phyloP scores from a whole-genome alignment of 305 asterid species.

The Fraxinus xanthoxyloides region DNA sequence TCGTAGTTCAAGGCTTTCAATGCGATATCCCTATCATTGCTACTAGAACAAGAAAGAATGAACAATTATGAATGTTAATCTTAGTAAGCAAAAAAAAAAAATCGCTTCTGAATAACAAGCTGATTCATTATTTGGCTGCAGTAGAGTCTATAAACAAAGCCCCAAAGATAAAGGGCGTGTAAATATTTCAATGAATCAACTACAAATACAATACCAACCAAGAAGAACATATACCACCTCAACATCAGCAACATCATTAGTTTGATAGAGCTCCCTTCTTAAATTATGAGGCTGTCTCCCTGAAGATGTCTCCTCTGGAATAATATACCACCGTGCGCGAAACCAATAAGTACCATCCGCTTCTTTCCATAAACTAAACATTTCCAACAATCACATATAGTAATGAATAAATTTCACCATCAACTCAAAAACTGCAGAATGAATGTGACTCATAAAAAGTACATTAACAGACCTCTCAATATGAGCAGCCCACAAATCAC shows the following conservation, averaged over 20 bases:
- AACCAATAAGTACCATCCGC: constrained; percentile 83
- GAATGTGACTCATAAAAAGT: not conserved
- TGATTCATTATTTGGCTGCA: not conserved
- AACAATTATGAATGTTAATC: not conserved
- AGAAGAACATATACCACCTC: constrained; percentile 48
- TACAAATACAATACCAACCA: not conserved
- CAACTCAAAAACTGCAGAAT: not conserved
- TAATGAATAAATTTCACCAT: not conserved
- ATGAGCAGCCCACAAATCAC: constrained; percentile 88
- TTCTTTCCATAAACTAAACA: constrained; percentile 84
- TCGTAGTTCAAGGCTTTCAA: not conserved
- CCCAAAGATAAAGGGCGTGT: not conserved
- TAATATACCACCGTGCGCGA: constrained; percentile 74
- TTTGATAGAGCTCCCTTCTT: constrained; percentile 83
- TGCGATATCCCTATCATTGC: not conserved
- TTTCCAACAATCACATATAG: constrained; percentile 16
- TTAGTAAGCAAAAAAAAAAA: not conserved
- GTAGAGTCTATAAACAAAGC: not conserved
- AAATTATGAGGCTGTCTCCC: constrained; percentile 95
- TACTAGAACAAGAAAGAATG: not conserved
- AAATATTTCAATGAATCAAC: constrained; percentile 12
- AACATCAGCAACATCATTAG: constrained; percentile 74
- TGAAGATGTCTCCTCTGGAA: constrained; percentile 85
- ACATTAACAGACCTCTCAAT: constrained; percentile 60
- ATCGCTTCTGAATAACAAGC: not conserved